Conservation (phyloP, 306 rosid species). For the Cucurbita pepo region DNA sequence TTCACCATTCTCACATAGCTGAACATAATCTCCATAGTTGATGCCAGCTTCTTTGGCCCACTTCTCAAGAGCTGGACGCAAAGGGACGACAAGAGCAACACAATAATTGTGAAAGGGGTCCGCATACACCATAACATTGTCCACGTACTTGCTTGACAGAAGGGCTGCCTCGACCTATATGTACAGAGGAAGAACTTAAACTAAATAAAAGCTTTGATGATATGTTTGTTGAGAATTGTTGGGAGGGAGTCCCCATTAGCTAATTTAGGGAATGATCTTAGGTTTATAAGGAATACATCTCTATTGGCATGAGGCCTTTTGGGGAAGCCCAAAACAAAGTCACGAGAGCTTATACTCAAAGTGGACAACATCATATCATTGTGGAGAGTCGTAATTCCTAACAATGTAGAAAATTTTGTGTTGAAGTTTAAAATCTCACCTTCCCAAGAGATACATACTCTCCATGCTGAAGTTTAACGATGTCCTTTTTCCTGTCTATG, state of each 20-base stretch:
- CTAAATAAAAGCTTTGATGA: neutral
- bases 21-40: constrained; percentile 35
- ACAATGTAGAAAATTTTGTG: neutral
- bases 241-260: no score
- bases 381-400: no score
- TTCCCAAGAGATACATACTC: constrained; percentile 87
- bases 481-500: constrained; percentile 87
- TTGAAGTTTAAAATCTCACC: constrained; percentile 24
- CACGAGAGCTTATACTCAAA: no score
- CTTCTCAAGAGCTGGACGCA: constrained; percentile 34
- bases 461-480: constrained; percentile 95
- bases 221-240: neutral
- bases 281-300: no score
- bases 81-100: constrained; percentile 61
- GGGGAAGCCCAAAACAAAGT: no score
- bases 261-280: no score
- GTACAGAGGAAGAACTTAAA: constrained; percentile 5
- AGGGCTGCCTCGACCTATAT: constrained; percentile 78
- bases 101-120: constrained; percentile 71
- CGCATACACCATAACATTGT: constrained; percentile 56
- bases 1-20: constrained; percentile 64
- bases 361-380: no score
- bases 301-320: no score
- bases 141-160: constrained; percentile 44
- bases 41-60: constrained; percentile 73